These are phyloP conservation scores for Chrysanthemum makinoi DNA, from an alignment of 129 eudicot species.

Conservation along the genomic window DNA sequence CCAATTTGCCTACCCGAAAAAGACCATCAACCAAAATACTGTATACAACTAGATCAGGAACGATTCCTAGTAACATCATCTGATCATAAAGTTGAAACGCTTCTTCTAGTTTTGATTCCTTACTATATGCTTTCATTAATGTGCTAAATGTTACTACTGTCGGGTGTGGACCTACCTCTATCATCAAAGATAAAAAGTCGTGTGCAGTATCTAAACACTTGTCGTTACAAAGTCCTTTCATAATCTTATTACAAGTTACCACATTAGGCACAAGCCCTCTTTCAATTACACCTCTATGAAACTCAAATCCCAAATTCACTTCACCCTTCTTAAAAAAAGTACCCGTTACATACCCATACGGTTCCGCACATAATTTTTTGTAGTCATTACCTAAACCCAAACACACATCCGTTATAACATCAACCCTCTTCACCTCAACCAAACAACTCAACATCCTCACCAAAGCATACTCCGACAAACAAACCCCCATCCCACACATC, in stretches of 20 bases:
- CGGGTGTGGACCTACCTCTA: conserved; percentile 60
- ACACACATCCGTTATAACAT: conserved; percentile 33
- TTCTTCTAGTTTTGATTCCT: conserved; percentile 37
- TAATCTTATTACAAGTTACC: conserved; percentile 59
- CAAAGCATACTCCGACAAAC: conserved; percentile 49
- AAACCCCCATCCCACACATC: conserved; percentile 34
- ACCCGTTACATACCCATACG: conserved; percentile 53
- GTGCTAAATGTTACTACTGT: conserved; percentile 59
- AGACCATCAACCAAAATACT: conserved; percentile 61
- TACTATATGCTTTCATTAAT: conserved; percentile 50
- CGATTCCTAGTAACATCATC: conserved; percentile 42
- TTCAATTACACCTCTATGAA: conserved; percentile 41
- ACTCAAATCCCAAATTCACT: conserved; percentile 37
- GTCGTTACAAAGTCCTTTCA: conserved; percentile 46
- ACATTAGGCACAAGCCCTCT: conserved; percentile 35
- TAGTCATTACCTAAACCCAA: conserved; percentile 19
- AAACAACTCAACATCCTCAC: conserved; percentile 45
- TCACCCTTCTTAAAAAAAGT: conserved; percentile 50
- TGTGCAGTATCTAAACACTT: conserved; percentile 34
- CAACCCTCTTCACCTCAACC: conserved; percentile 36
- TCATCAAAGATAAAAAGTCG: conserved; percentile 37
- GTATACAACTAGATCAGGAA: conserved; percentile 60
- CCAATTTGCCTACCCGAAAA: conserved; percentile 41
- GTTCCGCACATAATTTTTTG: conserved; percentile 26
- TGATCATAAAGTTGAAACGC: conserved; percentile 46